Conservation (phyloP, 331 rosid species). For the Acacia pycnantha region DNA sequence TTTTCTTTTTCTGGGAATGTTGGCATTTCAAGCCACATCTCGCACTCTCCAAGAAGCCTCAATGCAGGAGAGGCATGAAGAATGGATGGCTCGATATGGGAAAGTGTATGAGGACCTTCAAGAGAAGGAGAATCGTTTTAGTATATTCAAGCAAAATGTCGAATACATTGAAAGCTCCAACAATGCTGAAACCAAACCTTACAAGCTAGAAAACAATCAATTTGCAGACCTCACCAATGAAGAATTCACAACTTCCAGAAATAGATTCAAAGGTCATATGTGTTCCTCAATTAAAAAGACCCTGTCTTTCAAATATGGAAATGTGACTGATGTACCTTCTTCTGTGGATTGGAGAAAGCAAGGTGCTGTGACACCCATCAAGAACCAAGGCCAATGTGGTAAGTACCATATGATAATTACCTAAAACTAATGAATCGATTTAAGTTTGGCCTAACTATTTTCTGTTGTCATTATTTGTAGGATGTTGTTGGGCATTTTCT, state of each 20-base stretch:
- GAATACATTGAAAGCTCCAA: slow-evolving; percentile 35
- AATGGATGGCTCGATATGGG: slow-evolving; percentile 45
- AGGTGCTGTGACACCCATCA: slow-evolving; percentile 59
- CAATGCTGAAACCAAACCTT: slow-evolving; percentile 26
- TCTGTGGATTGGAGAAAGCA: slow-evolving; percentile 50
- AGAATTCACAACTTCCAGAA: slow-evolving; percentile 43
- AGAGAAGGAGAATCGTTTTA: slow-evolving; percentile 35
- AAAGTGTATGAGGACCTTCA: slow-evolving; percentile 13
- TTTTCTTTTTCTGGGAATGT: slow-evolving; percentile 30
- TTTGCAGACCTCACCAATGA: slow-evolving; percentile 50
- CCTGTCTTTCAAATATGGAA: slow-evolving; percentile 41
- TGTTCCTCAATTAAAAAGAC: slow-evolving; percentile 34
- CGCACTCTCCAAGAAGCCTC: slow-evolving; percentile 35
- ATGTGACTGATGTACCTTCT: slow-evolving; percentile 30
- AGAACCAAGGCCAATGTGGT: slow-evolving; percentile 57
- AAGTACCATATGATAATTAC: background rate
- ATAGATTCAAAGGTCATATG: slow-evolving; percentile 41
- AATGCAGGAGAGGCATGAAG: slow-evolving; percentile 29
- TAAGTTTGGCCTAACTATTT: background rate
- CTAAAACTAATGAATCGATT: too few species aligned
- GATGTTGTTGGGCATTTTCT: slow-evolving; percentile 63
- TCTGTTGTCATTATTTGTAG: slow-evolving; percentile 6
- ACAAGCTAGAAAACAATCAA: slow-evolving; percentile 39
- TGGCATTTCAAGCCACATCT: slow-evolving; percentile 30
- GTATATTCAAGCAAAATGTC: slow-evolving; percentile 36